phyloP scores from a whole-genome alignment of 2,329 filamentous ascomycete genomes.

The Aspergillus sp. region DNA sequence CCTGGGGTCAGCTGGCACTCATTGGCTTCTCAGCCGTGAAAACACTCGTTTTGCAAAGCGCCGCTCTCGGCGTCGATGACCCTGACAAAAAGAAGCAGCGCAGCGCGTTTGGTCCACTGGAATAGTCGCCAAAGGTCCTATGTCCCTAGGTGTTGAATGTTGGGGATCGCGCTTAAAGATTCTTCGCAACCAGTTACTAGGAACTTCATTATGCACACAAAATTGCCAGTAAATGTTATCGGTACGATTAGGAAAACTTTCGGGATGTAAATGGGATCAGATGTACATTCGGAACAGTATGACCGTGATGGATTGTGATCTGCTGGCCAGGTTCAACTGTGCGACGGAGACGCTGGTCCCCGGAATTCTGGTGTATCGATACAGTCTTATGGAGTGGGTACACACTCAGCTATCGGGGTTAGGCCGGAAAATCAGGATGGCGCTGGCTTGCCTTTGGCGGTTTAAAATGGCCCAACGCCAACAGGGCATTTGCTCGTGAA shows the following conservation, averaged over 20 bases:
- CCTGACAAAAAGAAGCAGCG: not conserved
- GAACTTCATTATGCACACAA: not conserved
- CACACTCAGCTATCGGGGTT: not conserved
- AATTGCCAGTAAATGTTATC: not conserved
- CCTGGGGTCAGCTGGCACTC: not conserved
- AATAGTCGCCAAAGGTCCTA: not conserved
- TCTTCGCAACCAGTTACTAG: not conserved
- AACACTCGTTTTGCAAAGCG: not conserved
- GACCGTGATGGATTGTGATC: not conserved
- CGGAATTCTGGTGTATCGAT: not conserved
- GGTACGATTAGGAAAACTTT: not conserved
- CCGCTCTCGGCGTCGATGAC: not conserved
- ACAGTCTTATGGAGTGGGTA: not conserved
- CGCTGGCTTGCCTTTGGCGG: not conserved
- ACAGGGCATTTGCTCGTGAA: not conserved
- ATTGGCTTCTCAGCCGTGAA: not conserved
- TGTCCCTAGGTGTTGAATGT: not conserved
- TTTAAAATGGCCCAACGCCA: not conserved
- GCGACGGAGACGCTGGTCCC: not conserved
- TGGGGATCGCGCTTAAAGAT: not conserved
- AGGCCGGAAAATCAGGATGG: not conserved
- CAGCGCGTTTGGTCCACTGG: not conserved
- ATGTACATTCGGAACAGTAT: not conserved
- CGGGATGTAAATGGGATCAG: not conserved
- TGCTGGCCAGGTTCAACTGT: not conserved